Conservation (phyloP, 2,329 filamentous ascomycete genomes). For the Aureobasidium sp. region DNA sequence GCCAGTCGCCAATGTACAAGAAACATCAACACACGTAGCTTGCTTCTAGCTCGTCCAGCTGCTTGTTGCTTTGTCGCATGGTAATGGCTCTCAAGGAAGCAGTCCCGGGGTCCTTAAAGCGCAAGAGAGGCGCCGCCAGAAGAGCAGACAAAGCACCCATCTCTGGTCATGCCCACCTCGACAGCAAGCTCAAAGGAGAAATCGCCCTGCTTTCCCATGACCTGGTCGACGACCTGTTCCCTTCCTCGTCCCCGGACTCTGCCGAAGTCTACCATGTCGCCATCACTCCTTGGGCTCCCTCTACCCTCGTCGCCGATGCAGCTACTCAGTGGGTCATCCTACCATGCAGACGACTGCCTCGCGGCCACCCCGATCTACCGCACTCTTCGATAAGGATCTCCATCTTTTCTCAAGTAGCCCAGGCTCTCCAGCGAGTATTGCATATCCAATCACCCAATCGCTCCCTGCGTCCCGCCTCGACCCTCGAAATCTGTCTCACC, state of each 20-base stretch:
- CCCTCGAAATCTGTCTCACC: slow-evolving; percentile 76
- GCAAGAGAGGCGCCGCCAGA: slow-evolving; percentile 43
- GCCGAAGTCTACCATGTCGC: slow-evolving; percentile 48
- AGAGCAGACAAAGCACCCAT: slow-evolving; percentile 63
- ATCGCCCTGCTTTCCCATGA: slow-evolving; percentile 81
- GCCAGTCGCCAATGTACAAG: neutral
- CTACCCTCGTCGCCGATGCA: slow-evolving; percentile 43
- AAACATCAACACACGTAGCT: neutral
- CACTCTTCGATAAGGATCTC: slow-evolving; percentile 76
- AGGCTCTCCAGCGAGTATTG: slow-evolving; percentile 47
- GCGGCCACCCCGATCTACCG: slow-evolving; percentile 48
- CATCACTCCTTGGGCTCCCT: slow-evolving; percentile 65
- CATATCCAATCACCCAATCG: slow-evolving; percentile 13
- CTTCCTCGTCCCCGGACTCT: slow-evolving; percentile 27
- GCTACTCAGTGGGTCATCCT: slow-evolving; percentile 78
- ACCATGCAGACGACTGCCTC: slow-evolving; percentile 56
- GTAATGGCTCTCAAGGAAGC: slow-evolving; percentile 40
- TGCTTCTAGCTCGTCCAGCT: neutral
- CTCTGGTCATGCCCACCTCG: slow-evolving; percentile 72
- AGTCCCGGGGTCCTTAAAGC: slow-evolving; percentile 41
- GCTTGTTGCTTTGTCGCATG: neutral
- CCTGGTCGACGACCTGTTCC: slow-evolving; percentile 75
- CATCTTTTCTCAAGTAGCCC: slow-evolving; percentile 61
- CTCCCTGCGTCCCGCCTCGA: slow-evolving; percentile 63
- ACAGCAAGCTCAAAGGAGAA: slow-evolving; percentile 78